phyloP scores from a whole-genome alignment of 257 asterid species.

The Hygrophila difformis region DNA sequence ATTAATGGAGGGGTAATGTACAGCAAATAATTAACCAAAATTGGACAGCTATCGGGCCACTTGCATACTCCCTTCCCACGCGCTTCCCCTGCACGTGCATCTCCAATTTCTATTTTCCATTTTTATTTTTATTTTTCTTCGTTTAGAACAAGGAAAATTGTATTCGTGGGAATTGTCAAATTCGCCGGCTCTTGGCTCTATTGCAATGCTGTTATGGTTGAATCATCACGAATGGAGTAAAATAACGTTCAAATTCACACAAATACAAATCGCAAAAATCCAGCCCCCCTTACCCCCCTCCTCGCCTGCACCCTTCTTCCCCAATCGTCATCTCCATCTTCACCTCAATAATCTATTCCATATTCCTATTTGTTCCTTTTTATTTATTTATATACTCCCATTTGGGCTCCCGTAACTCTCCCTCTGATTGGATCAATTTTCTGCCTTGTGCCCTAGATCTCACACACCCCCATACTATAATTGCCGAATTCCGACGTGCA shows the following conservation, averaged over 20 bases:
- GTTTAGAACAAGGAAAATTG: no score
- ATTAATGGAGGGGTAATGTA: no score
- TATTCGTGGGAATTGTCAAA: neutral
- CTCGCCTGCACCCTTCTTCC: neutral
- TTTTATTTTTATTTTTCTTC: neutral
- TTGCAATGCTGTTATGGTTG: slow-evolving; percentile 18
- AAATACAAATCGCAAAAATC: slow-evolving; percentile 5
- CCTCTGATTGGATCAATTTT: slow-evolving; percentile 31
- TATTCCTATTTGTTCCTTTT: no score
- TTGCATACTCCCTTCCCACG: no score
- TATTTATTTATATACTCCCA: slow-evolving; percentile 5
- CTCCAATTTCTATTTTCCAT: no score
- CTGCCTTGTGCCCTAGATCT: slow-evolving; percentile 36
- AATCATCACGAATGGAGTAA: slow-evolving; percentile 9
- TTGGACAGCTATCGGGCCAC: no score
- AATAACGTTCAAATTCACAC: slow-evolving; percentile 15
- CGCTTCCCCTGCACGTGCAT: no score
- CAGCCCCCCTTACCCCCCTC: neutral
- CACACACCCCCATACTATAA: slow-evolving; percentile 14
- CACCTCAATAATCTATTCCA: no score
- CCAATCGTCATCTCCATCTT: neutral
- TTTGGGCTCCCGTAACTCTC: slow-evolving; percentile 13
- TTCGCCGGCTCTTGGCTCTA: no score
- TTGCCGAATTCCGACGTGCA: slow-evolving; percentile 11
- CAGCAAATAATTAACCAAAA: no score